phyloP scores from a whole-genome alignment of 2,329 filamentous ascomycete species.

The Leptographium wingfieldii region DNA sequence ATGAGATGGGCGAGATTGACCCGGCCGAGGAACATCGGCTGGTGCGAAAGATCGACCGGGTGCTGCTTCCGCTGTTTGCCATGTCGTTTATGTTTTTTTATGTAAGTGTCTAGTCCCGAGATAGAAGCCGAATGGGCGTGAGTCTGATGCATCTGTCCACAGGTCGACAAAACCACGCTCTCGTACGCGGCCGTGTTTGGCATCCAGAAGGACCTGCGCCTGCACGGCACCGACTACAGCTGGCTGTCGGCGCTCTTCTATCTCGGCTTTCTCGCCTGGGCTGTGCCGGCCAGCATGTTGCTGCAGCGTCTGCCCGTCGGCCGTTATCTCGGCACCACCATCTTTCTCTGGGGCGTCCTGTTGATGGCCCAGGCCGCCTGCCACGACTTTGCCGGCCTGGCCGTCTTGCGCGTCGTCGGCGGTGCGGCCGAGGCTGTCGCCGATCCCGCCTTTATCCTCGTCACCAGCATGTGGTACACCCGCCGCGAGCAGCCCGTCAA shows the following conservation, averaged over 20 bases:
- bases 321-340: constrained; percentile 28
- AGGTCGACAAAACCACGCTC: constrained; percentile 52
- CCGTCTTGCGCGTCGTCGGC: constrained; percentile 41
- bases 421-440: constrained; percentile 43
- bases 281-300: constrained; percentile 9
- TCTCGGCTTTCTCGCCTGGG: constrained; percentile 27
- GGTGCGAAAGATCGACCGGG: constrained; percentile 2
- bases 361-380: constrained; percentile 35
- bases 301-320: constrained; percentile 32
- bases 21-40: neutral
- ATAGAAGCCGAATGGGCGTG: too few species aligned
- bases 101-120: neutral
- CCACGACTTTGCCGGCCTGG: constrained; percentile 40
- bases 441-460: constrained; percentile 44
- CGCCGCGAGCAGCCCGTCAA: constrained; percentile 34
- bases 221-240: constrained; percentile 48
- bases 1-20: neutral
- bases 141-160: neutral
- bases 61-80: neutral
- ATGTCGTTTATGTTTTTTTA: neutral
- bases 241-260: constrained; percentile 28
- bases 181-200: constrained; percentile 56
- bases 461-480: constrained; percentile 41
- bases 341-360: constrained; percentile 30
- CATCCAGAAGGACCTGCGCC: constrained; percentile 46